phyloP scores from a whole-genome alignment of 306 rosid genomes.

The Comarum palustre region DNA sequence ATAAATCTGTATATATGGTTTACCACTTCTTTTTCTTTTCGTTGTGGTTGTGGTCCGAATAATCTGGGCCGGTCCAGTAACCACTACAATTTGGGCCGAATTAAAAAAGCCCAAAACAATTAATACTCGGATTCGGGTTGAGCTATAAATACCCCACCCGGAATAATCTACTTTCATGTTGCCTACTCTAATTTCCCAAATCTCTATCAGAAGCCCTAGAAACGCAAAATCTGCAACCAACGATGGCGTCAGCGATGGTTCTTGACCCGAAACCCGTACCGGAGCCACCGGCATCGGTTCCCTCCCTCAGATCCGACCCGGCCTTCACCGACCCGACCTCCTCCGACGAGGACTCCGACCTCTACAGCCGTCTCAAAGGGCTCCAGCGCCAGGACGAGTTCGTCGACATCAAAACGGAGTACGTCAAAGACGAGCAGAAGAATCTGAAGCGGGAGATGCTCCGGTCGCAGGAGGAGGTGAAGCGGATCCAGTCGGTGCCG shows the following conservation, averaged over 20 bases:
- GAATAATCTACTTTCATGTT: slow-evolving; percentile 12
- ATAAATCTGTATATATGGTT: too few species aligned
- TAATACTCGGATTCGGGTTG: background rate
- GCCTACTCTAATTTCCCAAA: slow-evolving; percentile 14
- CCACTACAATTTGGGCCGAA: background rate
- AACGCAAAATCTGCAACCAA: background rate
- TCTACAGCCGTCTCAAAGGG: slow-evolving; percentile 70
- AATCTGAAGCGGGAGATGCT: slow-evolving; percentile 93
- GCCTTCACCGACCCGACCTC: slow-evolving; percentile 33
- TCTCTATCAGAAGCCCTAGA: background rate
- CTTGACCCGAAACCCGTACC: slow-evolving; percentile 58
- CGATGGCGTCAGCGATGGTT: slow-evolving; percentile 77
- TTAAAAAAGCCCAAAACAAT: too few species aligned
- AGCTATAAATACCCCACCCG: background rate
- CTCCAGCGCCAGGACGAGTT: slow-evolving; percentile 84
- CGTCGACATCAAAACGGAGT: slow-evolving; percentile 89
- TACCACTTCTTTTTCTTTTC: too few species aligned
- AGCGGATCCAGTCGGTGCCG: slow-evolving; percentile 95
- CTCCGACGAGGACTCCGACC: slow-evolving; percentile 69
- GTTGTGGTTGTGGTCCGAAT: too few species aligned
- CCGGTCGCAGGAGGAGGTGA: slow-evolving; percentile 95
- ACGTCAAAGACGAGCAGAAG: slow-evolving; percentile 91
- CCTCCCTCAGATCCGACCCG: slow-evolving; percentile 53
- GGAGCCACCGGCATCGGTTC: slow-evolving; percentile 67
- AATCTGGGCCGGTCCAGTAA: background rate